These are phyloP conservation scores for Psilocybe tampanensis DNA, from an alignment of 768 basidiomycete species.

Conservation along the genomic window DNA sequence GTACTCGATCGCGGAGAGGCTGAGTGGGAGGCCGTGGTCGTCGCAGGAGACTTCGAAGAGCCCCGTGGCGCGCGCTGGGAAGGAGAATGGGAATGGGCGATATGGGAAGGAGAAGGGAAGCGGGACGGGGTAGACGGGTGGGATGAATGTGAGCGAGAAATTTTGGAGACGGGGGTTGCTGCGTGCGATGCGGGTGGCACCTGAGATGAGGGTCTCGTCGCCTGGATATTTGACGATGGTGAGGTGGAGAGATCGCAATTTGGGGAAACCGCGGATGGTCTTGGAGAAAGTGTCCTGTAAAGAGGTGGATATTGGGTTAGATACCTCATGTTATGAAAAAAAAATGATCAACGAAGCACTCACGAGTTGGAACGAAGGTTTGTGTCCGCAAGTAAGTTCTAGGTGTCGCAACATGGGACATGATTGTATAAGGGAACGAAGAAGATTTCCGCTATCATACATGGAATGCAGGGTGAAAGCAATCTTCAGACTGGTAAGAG, in stretches of 20 bases:
- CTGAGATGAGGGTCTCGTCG: constrained; percentile 58
- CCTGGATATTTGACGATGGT: constrained; percentile 70
- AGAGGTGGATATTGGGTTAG: background rate
- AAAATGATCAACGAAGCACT: constrained; percentile 20
- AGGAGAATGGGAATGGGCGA: constrained; percentile 44
- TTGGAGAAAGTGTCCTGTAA: constrained; percentile 64
- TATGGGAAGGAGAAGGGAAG: constrained; percentile 46
- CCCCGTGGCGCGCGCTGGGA: constrained; percentile 51
- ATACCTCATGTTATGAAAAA: background rate
- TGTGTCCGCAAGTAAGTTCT: constrained; percentile 66
- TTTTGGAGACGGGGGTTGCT: constrained; percentile 66
- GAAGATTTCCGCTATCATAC: constrained; percentile 72
- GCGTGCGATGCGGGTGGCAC: constrained; percentile 64
- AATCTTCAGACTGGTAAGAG: constrained; percentile 60
- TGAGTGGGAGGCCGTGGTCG: constrained; percentile 63
- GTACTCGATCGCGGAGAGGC: constrained; percentile 53
- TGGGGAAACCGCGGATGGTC: constrained; percentile 59
- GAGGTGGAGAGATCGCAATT: constrained; percentile 62
- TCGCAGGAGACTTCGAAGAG: constrained; percentile 60
- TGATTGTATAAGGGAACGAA: constrained; percentile 65
- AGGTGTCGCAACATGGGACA: constrained; percentile 68
- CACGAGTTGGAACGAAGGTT: constrained; percentile 75
- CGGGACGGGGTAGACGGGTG: constrained; percentile 50
- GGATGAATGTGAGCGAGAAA: constrained; percentile 70
- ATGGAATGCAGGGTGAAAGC: constrained; percentile 71